These are phyloP conservation scores for Kodamaea fukazawae DNA, from an alignment of 805 yeast species.

Conservation along the genomic window DNA sequence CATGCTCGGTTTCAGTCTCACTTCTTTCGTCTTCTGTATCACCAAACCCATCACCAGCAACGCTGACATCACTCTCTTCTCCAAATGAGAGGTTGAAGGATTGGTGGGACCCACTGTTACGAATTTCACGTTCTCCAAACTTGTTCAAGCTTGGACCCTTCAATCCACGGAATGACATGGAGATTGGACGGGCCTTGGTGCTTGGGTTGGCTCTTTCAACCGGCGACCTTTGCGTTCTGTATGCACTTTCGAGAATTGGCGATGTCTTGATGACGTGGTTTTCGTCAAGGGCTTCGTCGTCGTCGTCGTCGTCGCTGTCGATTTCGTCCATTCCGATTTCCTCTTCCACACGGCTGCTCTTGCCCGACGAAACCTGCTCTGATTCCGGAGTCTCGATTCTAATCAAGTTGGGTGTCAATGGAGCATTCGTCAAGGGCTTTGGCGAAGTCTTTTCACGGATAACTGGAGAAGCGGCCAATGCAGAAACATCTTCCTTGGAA, in stretches of 20 bases:
- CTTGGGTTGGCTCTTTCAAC: not conserved
- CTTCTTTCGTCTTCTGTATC: slow-evolving; percentile 20
- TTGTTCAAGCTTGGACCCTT: slow-evolving; percentile 46
- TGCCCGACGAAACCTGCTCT: slow-evolving; percentile 1
- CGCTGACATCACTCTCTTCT: slow-evolving; percentile 26
- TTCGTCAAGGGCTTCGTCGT: not conserved
- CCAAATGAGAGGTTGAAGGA: slow-evolving; percentile 38
- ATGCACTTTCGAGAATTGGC: slow-evolving; percentile 21
- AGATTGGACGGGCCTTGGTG: slow-evolving; percentile 33
- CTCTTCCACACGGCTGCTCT: slow-evolving; percentile 1
- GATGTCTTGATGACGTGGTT: slow-evolving; percentile 10
- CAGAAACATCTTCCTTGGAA: not conserved
- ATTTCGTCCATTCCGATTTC: slow-evolving; percentile 1
- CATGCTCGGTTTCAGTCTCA: slow-evolving; percentile 3
- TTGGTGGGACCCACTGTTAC: slow-evolving; percentile 41
- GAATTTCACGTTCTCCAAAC: slow-evolving; percentile 37
- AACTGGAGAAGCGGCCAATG: slow-evolving; percentile 2
- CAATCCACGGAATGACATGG: slow-evolving; percentile 61
- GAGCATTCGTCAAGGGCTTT: slow-evolving; percentile 14
- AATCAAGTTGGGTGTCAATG: slow-evolving; percentile 11
- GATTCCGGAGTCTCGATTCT: slow-evolving; percentile 5
- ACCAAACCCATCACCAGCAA: slow-evolving; percentile 42
- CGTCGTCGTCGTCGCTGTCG: not conserved
- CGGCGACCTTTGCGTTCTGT: slow-evolving; percentile 6
- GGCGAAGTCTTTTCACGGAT: not conserved